Evolutionary conservation across 352 stramenopile genomes (phyloP).

Genomic region (Phytophthora aleatoria): DNA sequence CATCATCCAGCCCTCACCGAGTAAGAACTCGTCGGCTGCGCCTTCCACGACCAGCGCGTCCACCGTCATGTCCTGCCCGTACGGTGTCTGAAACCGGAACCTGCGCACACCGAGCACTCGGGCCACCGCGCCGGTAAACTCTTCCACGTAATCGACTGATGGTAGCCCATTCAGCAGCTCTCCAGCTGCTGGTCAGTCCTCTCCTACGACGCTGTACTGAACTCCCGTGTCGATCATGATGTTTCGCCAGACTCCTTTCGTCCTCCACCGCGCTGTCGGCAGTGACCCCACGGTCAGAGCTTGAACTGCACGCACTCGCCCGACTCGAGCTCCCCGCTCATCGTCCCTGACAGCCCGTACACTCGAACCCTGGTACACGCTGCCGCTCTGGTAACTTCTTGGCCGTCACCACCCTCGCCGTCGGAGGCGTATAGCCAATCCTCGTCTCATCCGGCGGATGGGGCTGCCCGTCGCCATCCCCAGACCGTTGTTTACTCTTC

Average conservation of each 20-base stretch:
- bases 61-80: conserved; percentile 3
- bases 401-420: not conserved
- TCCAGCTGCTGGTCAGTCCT: not conserved
- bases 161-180: not conserved
- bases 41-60: not conserved
- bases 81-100: not conserved
- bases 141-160: not conserved
- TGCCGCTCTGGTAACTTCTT: not conserved
- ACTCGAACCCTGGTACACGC: not conserved
- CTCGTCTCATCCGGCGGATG: too few relatives aligned
- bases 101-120: not conserved
- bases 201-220: not conserved
- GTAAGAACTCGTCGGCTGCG: not conserved
- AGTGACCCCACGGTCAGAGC: not conserved
- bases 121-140: not conserved
- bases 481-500: too few relatives aligned
- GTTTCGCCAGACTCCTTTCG: not conserved
- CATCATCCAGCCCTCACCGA: conserved; percentile 11
- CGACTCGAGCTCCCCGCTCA: not conserved
- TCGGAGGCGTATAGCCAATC: not conserved
- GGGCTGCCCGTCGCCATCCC: too few relatives aligned
- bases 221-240: not conserved
- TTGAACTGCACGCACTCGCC: not conserved
- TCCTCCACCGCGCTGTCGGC: not conserved
- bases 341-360: not conserved